These are phyloP conservation scores for Ambrosiella cleistominuta DNA, from an alignment of 2,329 filamentous ascomycete genomes.

Conservation along the genomic window DNA sequence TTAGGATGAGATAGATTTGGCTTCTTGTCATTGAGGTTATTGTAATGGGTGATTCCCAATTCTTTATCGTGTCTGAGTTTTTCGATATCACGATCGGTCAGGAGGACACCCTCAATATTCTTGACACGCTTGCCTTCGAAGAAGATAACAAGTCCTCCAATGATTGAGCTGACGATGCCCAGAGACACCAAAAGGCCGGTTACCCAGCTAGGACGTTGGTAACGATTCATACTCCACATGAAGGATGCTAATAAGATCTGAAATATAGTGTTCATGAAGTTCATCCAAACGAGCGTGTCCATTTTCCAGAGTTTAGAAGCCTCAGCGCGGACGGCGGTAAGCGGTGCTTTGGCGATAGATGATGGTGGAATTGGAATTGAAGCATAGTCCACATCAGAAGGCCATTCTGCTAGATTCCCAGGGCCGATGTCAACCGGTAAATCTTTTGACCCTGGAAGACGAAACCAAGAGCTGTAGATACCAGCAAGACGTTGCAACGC, in stretches of 20 bases:
- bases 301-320: conserved; percentile 57
- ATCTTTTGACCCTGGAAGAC: conserved; percentile 46
- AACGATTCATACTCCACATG: conserved; percentile 69
- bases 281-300: conserved; percentile 63
- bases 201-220: conserved; percentile 58
- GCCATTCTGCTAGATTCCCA: conserved; percentile 28
- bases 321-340: conserved; percentile 54
- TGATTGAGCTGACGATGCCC: conserved; percentile 45
- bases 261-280: conserved; percentile 61
- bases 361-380: conserved; percentile 43
- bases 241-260: conserved; percentile 56
- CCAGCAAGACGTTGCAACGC: conserved; percentile 53
- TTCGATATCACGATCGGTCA: conserved; percentile 37
- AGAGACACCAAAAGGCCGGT: conserved; percentile 64
- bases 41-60: conserved; percentile 39
- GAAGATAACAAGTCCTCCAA: conserved; percentile 53
- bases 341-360: conserved; percentile 46
- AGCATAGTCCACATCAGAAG: conserved; percentile 17
- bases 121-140: conserved; percentile 57
- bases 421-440: conserved; percentile 38
- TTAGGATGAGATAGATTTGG: conserved; percentile 24
- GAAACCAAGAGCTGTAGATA: conserved; percentile 60
- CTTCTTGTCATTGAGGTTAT: conserved; percentile 35
- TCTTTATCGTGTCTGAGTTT: conserved; percentile 35
- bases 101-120: conserved; percentile 49